These are phyloP conservation scores for Penicillium concentricum DNA, from an alignment of 2,329 filamentous ascomycete genomes.

Conservation along the genomic window DNA sequence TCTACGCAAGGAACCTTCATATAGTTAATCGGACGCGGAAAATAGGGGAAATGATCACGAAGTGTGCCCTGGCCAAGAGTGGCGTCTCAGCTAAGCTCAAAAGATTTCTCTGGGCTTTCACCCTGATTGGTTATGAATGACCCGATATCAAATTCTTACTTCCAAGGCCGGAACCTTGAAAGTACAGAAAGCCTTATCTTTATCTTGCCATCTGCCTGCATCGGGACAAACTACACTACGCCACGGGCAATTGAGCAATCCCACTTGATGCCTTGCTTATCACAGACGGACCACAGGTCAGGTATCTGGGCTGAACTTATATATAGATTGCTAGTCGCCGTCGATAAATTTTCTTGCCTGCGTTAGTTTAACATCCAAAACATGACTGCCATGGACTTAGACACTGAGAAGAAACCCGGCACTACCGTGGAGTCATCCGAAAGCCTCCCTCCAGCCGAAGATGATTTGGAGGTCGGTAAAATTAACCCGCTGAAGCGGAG, in stretches of 20 bases:
- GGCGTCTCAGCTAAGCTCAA: slow-evolving; percentile 1
- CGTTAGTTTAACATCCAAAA: background rate
- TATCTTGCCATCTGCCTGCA: background rate
- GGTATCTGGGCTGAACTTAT: background rate
- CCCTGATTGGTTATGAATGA: background rate
- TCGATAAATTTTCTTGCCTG: background rate
- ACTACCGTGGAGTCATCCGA: slow-evolving; percentile 7
- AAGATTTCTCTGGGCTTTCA: background rate
- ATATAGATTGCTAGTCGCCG: background rate
- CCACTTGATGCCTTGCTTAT: background rate
- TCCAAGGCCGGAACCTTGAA: background rate
- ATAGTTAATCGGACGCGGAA: background rate
- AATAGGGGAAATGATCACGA: background rate
- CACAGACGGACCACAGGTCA: background rate
- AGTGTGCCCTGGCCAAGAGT: background rate
- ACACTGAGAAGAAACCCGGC: slow-evolving; percentile 17
- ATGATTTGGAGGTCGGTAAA: slow-evolving; percentile 9
- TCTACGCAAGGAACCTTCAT: background rate
- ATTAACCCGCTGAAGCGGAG: slow-evolving; percentile 28
- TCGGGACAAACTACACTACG: background rate
- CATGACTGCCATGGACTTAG: slow-evolving; percentile 14
- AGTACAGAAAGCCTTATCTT: slow-evolving; percentile 2
- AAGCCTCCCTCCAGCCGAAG: background rate
- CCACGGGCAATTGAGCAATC: background rate
- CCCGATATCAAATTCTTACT: background rate